Conservation (phyloP, 495 filamentous ascomycete species). For the Penicillium antarcticum region DNA sequence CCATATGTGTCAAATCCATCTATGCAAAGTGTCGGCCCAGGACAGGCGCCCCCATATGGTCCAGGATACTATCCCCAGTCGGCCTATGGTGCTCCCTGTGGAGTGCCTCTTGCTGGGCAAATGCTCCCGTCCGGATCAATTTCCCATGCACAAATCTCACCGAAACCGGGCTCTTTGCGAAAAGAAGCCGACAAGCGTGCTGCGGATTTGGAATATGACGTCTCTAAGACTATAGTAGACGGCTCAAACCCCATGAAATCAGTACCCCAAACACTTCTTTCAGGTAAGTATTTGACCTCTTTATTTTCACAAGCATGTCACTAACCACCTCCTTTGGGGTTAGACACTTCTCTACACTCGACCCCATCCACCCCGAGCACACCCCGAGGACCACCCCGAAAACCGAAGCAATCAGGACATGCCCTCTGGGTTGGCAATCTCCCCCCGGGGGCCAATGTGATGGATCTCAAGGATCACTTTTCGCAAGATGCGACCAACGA, state of each 20-base stretch:
- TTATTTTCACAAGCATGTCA: not conserved
- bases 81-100: conserved; percentile 18
- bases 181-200: conserved; percentile 20
- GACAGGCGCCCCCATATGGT: conserved; percentile 25
- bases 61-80: conserved; percentile 26
- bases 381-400: conserved; percentile 84
- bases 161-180: not conserved
- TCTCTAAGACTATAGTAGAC: conserved; percentile 44
- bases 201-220: conserved; percentile 28
- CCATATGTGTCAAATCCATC: conserved; percentile 18
- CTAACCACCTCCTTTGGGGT: not conserved
- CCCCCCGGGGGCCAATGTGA: conserved; percentile 73
- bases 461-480: conserved; percentile 85
- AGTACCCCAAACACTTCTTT: conserved; percentile 7
- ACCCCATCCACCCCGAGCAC: conserved; percentile 36
- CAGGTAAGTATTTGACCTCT: conserved; percentile 22
- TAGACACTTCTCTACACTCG: conserved; percentile 13
- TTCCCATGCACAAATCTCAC: not conserved
- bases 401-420: conserved; percentile 89
- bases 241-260: conserved; percentile 36
- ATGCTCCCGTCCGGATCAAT: conserved; percentile 5
- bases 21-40: conserved; percentile 15
- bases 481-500: conserved; percentile 73
- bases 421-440: conserved; percentile 97
- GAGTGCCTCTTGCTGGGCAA: conserved; percentile 9